A percentile compares a stretch with the other conserved stretches of the same genome.
phyloP scores from a whole-genome alignment of 164 flowering plant species.

The Annona squamosa region DNA sequence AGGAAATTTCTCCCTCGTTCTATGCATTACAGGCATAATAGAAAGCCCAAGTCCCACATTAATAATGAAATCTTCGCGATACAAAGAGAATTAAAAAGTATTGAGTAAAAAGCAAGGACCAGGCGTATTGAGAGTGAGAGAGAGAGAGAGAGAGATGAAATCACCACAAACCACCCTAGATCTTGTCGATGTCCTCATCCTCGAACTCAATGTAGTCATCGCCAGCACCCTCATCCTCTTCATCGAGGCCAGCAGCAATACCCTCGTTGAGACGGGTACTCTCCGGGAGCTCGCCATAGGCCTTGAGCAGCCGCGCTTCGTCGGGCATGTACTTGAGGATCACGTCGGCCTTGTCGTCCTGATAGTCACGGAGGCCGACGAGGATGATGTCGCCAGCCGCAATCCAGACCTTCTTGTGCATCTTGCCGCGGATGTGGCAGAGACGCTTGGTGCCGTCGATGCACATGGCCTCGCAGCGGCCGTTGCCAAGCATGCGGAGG shows the following conservation, averaged over 20 bases:
- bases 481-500: slow-evolving; percentile 41
- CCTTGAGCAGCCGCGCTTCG: slow-evolving; percentile 21
- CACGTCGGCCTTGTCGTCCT: slow-evolving; percentile 26
- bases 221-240: slow-evolving; percentile 17
- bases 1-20: neutral
- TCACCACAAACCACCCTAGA: neutral
- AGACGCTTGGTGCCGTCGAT: slow-evolving; percentile 32
- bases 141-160: neutral
- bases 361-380: slow-evolving; percentile 24
- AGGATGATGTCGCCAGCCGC: slow-evolving; percentile 26
- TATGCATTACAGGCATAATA: neutral
- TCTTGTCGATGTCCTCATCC: slow-evolving; percentile 26
- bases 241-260: slow-evolving; percentile 16
- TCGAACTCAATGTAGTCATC: slow-evolving; percentile 23
- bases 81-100: neutral
- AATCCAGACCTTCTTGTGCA: slow-evolving; percentile 29
- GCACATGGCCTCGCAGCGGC: slow-evolving; percentile 51
- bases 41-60: neutral
- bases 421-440: slow-evolving; percentile 25
- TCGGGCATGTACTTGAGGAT: slow-evolving; percentile 28
- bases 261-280: slow-evolving; percentile 21
- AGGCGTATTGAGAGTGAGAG: neutral
- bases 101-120: neutral
- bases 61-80: neutral
- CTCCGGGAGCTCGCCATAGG: slow-evolving; percentile 28